Conservation (phyloP, 306 rosid genomes). For the Calophaca sinica region DNA sequence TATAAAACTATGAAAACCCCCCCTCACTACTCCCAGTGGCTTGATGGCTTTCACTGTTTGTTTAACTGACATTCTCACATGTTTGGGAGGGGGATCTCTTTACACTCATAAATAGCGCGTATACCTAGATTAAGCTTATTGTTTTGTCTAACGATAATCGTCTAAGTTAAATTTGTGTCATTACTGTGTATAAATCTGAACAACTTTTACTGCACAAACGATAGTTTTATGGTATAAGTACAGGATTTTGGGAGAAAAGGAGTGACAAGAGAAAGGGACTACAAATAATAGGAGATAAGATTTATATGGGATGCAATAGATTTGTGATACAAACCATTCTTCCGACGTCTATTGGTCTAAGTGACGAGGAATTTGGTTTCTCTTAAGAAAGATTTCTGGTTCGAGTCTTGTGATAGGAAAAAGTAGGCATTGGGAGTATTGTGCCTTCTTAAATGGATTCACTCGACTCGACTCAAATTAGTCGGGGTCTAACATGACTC, state of each 20-base stretch:
- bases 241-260: constrained; percentile 1
- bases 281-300: too few species aligned
- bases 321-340: too few species aligned
- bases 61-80: background rate
- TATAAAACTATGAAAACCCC: background rate
- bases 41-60: background rate
- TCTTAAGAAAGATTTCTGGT: background rate
- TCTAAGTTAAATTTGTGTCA: too few species aligned
- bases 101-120: background rate
- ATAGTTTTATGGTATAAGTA: background rate
- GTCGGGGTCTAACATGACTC: background rate
- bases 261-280: background rate
- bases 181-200: too few species aligned
- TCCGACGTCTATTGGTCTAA: too few species aligned
- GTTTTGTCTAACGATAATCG: background rate
- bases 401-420: background rate
- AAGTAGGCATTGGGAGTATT: background rate
- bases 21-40: background rate
- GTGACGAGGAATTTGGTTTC: background rate
- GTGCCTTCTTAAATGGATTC: background rate
- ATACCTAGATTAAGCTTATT: background rate
- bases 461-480: background rate
- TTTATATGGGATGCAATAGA: too few species aligned
- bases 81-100: background rate
- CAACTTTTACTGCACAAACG: background rate